These are phyloP conservation scores for Kodamaea kakaduensis DNA, from an alignment of 805 yeast species.

Conservation along the genomic window DNA sequence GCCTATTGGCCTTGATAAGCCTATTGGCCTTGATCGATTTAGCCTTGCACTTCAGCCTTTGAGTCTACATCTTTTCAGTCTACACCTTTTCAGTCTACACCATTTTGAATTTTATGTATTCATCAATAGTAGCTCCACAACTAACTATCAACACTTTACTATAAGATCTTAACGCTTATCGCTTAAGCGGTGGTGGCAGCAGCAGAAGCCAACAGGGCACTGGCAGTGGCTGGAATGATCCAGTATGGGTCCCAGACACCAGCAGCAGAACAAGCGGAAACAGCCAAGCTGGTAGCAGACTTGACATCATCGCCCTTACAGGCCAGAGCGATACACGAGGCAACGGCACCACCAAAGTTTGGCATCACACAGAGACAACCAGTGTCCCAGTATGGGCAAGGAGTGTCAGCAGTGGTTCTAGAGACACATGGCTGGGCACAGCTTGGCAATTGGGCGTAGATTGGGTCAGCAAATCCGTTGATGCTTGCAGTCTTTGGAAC, in stretches of 20 bases:
- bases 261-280: slow-evolving; percentile 34
- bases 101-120: too few species aligned
- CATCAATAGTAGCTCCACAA: too few species aligned
- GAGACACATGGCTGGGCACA: slow-evolving; percentile 36
- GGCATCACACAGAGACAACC: slow-evolving; percentile 43
- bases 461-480: slow-evolving; percentile 39
- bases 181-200: slow-evolving; percentile 2
- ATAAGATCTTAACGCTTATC: too few species aligned
- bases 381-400: slow-evolving; percentile 44
- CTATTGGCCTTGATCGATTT: too few species aligned
- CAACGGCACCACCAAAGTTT: slow-evolving; percentile 20
- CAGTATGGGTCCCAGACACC: slow-evolving; percentile 33
- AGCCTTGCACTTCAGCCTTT: too few species aligned
- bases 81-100: too few species aligned
- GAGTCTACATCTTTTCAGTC: too few species aligned
- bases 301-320: slow-evolving; percentile 2
- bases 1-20: too few species aligned
- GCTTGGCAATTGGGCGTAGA: slow-evolving; percentile 28
- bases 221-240: slow-evolving; percentile 18
- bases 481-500: slow-evolving; percentile 33
- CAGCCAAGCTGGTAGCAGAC: slow-evolving; percentile 4
- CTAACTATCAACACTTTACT: too few species aligned
- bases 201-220: slow-evolving; percentile 1
- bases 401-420: slow-evolving; percentile 29
- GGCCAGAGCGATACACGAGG: slow-evolving; percentile 1